These are phyloP conservation scores for Astrothelium macrocarpum DNA, from an alignment of 495 filamentous ascomycete species.

Conservation along the genomic window DNA sequence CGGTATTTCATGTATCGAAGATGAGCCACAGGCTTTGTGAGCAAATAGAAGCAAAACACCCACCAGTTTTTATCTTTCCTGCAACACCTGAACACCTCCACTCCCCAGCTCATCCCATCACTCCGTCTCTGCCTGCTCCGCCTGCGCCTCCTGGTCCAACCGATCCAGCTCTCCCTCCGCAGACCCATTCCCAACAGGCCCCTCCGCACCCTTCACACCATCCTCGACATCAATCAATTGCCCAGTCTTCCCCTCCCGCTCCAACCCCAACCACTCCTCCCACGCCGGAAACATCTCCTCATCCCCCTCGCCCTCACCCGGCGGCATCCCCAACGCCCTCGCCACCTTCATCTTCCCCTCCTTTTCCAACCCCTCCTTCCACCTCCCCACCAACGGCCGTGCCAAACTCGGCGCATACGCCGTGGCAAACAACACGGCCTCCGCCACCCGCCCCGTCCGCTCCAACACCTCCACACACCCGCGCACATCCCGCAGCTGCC, in stretches of 20 bases:
- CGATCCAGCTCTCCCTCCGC: constrained; percentile 14
- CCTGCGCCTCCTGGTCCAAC: constrained; percentile 16
- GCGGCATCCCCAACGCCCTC: constrained; percentile 74
- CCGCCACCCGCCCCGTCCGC: constrained; percentile 66
- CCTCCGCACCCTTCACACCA: constrained; percentile 15
- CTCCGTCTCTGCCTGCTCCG: constrained; percentile 14
- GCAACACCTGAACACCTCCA: neutral
- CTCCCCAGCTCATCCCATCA: neutral
- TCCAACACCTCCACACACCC: constrained; percentile 73
- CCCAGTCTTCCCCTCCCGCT: constrained; percentile 49
- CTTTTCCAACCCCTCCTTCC: constrained; percentile 75
- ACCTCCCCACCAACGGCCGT: constrained; percentile 54
- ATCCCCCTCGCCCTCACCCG: constrained; percentile 49
- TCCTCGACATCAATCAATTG: constrained; percentile 22
- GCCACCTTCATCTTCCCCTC: constrained; percentile 72
- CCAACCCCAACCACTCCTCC: constrained; percentile 78
- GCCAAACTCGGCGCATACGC: constrained; percentile 86
- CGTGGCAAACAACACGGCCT: constrained; percentile 83
- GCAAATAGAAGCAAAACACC: neutral
- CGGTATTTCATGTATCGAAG: neutral
- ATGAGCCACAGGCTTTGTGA: neutral
- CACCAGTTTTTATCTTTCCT: neutral
- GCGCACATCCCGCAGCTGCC: constrained; percentile 75
- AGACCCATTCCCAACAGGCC: constrained; percentile 13
- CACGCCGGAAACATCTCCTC: constrained; percentile 92